Percentiles rank a stretch among this genome's conserved stretches.
phyloP scores from a whole-genome alignment of 2,329 filamentous ascomycete species.

The Fusarium setosum region DNA sequence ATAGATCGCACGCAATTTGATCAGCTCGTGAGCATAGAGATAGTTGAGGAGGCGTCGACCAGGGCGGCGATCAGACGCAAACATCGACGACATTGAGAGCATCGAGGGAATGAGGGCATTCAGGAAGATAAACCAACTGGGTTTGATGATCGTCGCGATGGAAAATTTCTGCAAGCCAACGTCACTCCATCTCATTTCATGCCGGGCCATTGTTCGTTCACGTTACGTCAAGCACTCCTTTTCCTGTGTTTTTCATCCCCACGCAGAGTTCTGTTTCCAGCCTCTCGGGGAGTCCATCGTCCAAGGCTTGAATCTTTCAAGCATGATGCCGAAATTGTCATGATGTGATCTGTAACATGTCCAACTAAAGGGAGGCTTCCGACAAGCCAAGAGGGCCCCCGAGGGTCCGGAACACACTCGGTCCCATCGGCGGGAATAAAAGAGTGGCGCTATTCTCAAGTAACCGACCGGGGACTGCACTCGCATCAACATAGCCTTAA shows the following conservation, averaged over 20 bases:
- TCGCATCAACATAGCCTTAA: slow-evolving; percentile 32
- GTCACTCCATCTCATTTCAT: slow-evolving; percentile 1
- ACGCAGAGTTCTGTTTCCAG: not conserved
- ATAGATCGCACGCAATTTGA: slow-evolving; percentile 25
- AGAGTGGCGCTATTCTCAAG: slow-evolving; percentile 19
- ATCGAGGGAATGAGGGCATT: not conserved
- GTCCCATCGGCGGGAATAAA: not conserved
- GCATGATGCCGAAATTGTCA: not conserved
- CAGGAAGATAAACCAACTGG: not conserved
- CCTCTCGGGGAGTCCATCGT: slow-evolving; percentile 19
- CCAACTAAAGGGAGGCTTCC: not conserved
- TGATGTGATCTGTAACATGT: slow-evolving; percentile 10
- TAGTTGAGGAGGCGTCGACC: slow-evolving; percentile 6
- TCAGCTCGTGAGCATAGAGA: not conserved
- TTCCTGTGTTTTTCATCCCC: not conserved
- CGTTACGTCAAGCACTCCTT: not conserved
- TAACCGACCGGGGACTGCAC: slow-evolving; percentile 4
- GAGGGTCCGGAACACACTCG: slow-evolving; percentile 12
- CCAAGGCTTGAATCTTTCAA: not conserved
- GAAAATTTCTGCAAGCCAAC: slow-evolving; percentile 3
- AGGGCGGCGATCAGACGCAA: not conserved
- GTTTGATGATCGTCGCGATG: not conserved
- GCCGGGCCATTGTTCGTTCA: not conserved
- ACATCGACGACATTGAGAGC: not conserved
- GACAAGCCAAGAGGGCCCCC: slow-evolving; percentile 3